Conservation (phyloP, 1,284 basidiomycete genomes). For the Ustilago tritici region DNA sequence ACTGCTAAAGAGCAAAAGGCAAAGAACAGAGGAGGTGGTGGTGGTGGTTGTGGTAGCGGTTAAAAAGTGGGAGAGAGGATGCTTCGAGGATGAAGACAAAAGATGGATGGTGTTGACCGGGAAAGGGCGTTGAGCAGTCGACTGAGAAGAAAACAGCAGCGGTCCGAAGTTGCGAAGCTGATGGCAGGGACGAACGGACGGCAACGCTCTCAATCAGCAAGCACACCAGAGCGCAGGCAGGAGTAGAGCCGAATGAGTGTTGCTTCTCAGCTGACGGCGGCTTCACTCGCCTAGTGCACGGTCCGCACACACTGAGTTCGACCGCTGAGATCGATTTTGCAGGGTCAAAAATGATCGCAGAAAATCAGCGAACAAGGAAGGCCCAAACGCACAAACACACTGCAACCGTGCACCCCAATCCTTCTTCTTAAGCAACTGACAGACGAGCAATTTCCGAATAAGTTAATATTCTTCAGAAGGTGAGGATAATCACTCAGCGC, state of each 20-base stretch:
- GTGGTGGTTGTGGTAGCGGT: background rate
- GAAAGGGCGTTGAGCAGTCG: constrained; percentile 4
- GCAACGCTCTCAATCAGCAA: background rate
- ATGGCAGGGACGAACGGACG: background rate
- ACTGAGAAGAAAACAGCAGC: constrained; percentile 28
- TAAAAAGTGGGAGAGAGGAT: constrained; percentile 18
- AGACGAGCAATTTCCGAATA: background rate
- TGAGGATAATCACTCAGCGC: constrained; percentile 12
- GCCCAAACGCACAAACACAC: constrained; percentile 10
- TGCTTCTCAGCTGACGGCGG: background rate
- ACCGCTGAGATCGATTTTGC: constrained; percentile 33
- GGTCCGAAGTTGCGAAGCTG: constrained; percentile 30
- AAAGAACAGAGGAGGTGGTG: constrained; percentile 13
- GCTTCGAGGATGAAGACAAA: constrained; percentile 17
- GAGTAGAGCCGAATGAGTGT: constrained; percentile 18
- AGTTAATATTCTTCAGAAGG: background rate
- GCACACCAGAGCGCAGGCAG: background rate
- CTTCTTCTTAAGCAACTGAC: background rate
- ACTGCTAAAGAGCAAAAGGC: constrained; percentile 31
- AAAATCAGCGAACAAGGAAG: background rate
- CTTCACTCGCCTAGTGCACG: constrained; percentile 2
- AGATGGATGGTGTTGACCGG: constrained; percentile 15
- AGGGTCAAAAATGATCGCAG: background rate
- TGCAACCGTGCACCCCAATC: constrained; percentile 4
- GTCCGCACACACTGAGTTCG: constrained; percentile 11